Conservation (phyloP, 2,329 filamentous ascomycete genomes). For the Sclerotinia subarctica region DNA sequence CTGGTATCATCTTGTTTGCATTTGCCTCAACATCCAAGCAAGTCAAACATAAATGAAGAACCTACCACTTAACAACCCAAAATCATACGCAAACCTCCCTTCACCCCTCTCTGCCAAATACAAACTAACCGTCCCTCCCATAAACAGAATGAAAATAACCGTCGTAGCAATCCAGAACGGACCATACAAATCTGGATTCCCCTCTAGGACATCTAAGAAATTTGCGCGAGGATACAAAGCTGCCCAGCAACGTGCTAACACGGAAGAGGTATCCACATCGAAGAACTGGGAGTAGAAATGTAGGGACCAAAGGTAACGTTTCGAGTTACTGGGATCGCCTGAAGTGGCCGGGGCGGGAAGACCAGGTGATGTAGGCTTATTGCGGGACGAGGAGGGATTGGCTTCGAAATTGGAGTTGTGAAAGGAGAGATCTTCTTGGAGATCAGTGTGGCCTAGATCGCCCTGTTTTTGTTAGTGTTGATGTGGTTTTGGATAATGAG, state of each 20-base stretch:
- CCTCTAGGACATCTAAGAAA: slow-evolving; percentile 95
- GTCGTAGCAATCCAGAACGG: slow-evolving; percentile 99
- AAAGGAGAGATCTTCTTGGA: slow-evolving; percentile 98
- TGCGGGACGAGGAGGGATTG: slow-evolving; percentile 44
- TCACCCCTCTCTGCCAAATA: slow-evolving; percentile 71
- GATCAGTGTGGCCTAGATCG: slow-evolving; percentile 95
- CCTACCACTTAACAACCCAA: slow-evolving; percentile 76
- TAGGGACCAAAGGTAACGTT: slow-evolving; percentile 89
- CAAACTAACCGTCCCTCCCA: slow-evolving; percentile 92
- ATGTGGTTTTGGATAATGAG: slow-evolving; percentile 14
- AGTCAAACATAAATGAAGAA: neutral
- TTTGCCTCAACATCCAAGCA: neutral
- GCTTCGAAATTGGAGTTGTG: slow-evolving; percentile 85
- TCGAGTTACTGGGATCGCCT: slow-evolving; percentile 50
- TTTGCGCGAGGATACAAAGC: slow-evolving; percentile 89
- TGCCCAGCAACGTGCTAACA: slow-evolving; percentile 80
- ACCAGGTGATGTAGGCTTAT: slow-evolving; percentile 42
- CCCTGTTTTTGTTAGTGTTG: slow-evolving; percentile 55
- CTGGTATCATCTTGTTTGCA: too few relatives aligned
- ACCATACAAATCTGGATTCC: slow-evolving; percentile 94
- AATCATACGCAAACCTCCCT: slow-evolving; percentile 84
- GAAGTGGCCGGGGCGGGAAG: slow-evolving; percentile 58
- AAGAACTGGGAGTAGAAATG: slow-evolving; percentile 98
- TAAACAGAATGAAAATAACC: slow-evolving; percentile 89
- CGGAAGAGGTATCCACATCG: slow-evolving; percentile 91